Percentiles rank a stretch among this genome's conserved stretches.
Evolutionary conservation across 2,329 filamentous ascomycete species (phyloP).

Genomic region (Pseudocercospora musae): DNA sequence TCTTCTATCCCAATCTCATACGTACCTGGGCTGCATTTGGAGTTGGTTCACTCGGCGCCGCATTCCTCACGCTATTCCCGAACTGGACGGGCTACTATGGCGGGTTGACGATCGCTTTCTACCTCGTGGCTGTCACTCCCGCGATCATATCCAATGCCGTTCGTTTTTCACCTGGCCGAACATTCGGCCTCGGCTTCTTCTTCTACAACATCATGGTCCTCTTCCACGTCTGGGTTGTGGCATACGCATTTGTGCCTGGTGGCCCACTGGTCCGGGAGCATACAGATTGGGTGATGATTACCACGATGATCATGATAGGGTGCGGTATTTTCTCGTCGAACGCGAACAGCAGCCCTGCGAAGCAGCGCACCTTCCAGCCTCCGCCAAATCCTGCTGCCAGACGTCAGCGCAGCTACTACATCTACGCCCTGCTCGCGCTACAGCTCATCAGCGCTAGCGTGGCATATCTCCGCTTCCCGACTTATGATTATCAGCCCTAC

Average conservation of each 20-base stretch:
- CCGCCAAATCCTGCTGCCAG: conserved; percentile 47
- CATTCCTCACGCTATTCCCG: conserved; percentile 68
- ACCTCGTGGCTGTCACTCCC: conserved; percentile 76
- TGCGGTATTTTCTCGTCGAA: conserved; percentile 72
- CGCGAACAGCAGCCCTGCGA: conserved; percentile 44
- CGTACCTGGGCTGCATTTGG: conserved; percentile 78
- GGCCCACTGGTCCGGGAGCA: conserved; percentile 88
- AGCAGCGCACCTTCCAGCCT: conserved; percentile 35
- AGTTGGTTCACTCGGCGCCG: conserved; percentile 73
- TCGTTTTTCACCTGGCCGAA: conserved; percentile 70
- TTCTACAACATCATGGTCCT: conserved; percentile 91
- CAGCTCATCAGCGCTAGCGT: conserved; percentile 77
- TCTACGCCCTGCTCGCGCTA: conserved; percentile 69
- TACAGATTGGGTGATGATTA: conserved; percentile 92
- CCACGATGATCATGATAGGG: conserved; percentile 79
- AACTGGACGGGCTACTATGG: conserved; percentile 92
- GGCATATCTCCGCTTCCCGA: conserved; percentile 87
- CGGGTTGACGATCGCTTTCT: conserved; percentile 69
- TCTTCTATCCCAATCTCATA: conserved; percentile 67
- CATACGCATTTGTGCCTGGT: conserved; percentile 95
- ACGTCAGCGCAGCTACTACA: conserved; percentile 62
- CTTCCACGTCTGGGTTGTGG: conserved; percentile 98
- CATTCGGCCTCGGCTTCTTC: conserved; percentile 85
- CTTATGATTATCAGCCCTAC: conserved; percentile 86
- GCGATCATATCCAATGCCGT: conserved; percentile 73